Evolutionary conservation across 768 basidiomycete species (phyloP), one percentile per base, ranked within the genome.

Genomic region (Rhodotorula babjevae): DNA sequence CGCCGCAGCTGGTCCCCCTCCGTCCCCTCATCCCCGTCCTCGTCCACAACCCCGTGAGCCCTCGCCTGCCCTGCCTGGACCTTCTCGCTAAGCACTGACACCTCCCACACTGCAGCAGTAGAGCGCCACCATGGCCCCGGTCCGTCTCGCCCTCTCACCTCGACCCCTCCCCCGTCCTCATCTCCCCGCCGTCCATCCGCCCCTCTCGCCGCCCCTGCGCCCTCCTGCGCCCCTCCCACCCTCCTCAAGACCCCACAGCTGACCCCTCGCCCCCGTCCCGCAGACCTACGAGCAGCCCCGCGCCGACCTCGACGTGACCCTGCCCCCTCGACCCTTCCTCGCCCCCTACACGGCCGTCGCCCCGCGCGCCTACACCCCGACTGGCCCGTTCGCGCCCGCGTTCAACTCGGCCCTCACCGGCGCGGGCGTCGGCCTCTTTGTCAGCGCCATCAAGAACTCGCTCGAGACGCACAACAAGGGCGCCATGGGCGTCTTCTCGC

Each of bases 401-500:
- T 73, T 73, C 72, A 68, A 71, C 58, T 72, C 63, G 50, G 72
- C 55, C 2, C 16, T 76, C 25, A 69, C 67, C 42, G 65, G 65
- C 3, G 75, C 63, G 33, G 75, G 72, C 31, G 82, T 83, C 19
- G 84, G 84, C 11, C 74, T 83, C 62, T 77, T 84, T 58, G 80
- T 83, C 69, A 81, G 80, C 76, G 82, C 87, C 47, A 84, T 87
- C 63, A 91, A 92, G 82, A 94, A 91, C 85, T 90, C 90, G 42
- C 83, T 93, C 71, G 87, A 87, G 57, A 85, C 83, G 72, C 93
- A 92, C 82, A 85, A 86, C 61, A 85, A 85, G 77, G 93, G 91
- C 77, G 91, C 91, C 64, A 85, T 88, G 83, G 93, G 93, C 75
- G 87, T 96, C 81, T 80, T 93, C 76, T 91, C 92, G 61, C 85